Conservation (phyloP, 495 filamentous ascomycete genomes). For the Halenospora varia region DNA sequence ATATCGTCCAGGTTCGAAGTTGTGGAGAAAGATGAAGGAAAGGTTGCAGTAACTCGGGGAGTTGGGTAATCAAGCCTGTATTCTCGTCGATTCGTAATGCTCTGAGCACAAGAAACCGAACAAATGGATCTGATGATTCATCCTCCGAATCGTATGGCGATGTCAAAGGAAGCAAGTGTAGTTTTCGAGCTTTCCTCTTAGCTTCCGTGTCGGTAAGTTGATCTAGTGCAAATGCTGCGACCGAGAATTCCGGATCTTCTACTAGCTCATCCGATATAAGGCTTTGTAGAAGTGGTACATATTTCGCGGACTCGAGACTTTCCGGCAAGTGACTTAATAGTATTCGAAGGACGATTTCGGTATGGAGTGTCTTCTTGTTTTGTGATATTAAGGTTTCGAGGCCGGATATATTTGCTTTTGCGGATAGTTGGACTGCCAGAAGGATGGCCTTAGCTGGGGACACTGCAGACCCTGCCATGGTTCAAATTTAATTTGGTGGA, state of each 20-base stretch:
- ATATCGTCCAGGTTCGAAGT: constrained; percentile 73
- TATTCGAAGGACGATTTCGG: constrained; percentile 70
- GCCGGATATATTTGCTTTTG: constrained; percentile 51
- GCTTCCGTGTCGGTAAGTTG: constrained; percentile 62
- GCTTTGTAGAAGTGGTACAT: constrained; percentile 45
- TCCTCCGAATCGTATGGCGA: constrained; percentile 41
- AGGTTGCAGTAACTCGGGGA: constrained; percentile 67
- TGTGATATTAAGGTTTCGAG: constrained; percentile 59
- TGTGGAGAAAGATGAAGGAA: constrained; percentile 66
- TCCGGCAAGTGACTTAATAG: constrained; percentile 84
- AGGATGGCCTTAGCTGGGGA: constrained; percentile 54
- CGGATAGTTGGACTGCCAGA: constrained; percentile 58
- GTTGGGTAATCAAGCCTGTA: constrained; percentile 68
- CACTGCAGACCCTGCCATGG: constrained; percentile 16
- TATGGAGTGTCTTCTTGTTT: constrained; percentile 43
- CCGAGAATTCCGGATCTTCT: constrained; percentile 17
- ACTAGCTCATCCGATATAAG: constrained; percentile 22
- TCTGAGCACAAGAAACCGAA: constrained; percentile 71
- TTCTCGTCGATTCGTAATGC: constrained; percentile 73
- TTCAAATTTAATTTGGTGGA: not conserved
- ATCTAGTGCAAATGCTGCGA: constrained; percentile 58
- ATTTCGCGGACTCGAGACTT: constrained; percentile 59
- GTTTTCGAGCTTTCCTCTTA: constrained; percentile 62
- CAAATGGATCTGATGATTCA: constrained; percentile 51
- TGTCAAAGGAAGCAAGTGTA: constrained; percentile 61